Conservation (phyloP, 116 monocot species). For the Trichopus zeylanicus region DNA sequence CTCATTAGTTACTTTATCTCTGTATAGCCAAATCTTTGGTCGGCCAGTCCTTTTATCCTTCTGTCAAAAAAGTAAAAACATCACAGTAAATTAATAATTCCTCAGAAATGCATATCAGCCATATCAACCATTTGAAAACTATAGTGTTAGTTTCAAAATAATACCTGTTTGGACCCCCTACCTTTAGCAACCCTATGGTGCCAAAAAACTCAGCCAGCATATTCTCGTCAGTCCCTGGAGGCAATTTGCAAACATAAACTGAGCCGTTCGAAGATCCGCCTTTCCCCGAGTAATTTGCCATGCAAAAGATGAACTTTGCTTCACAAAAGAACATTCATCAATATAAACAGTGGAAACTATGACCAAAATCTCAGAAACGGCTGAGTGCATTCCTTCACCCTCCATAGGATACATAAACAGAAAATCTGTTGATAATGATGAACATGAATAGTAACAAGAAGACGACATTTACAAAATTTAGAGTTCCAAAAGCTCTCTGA, state of each 20-base stretch:
- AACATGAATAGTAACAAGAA: too few relatives aligned
- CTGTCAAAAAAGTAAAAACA: conserved; percentile 23
- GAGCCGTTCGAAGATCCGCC: conserved; percentile 60
- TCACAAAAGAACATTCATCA: not conserved
- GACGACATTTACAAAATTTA: too few relatives aligned
- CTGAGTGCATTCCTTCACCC: too few relatives aligned
- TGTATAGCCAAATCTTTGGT: conserved; percentile 95
- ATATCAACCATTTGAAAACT: not conserved
- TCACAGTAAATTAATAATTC: not conserved
- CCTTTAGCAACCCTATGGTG: conserved; percentile 99
- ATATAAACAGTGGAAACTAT: not conserved
- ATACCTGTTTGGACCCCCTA: conserved; percentile 62
- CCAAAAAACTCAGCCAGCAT: conserved; percentile 96
- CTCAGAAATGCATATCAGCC: not conserved
- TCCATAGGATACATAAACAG: too few relatives aligned
- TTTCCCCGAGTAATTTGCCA: conserved; percentile 61
- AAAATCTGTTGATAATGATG: too few relatives aligned
- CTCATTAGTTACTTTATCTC: conserved; percentile 82
- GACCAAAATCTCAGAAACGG: too few relatives aligned
- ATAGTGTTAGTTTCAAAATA: conserved; percentile 29
- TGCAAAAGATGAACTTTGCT: conserved; percentile 14
- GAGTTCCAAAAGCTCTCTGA: too few relatives aligned
- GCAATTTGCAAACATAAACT: conserved; percentile 87
- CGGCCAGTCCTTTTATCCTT: conserved; percentile 90
- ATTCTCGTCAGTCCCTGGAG: conserved; percentile 81